phyloP scores from a whole-genome alignment of 495 filamentous ascomycete species.

The Aspergillus sparsus region DNA sequence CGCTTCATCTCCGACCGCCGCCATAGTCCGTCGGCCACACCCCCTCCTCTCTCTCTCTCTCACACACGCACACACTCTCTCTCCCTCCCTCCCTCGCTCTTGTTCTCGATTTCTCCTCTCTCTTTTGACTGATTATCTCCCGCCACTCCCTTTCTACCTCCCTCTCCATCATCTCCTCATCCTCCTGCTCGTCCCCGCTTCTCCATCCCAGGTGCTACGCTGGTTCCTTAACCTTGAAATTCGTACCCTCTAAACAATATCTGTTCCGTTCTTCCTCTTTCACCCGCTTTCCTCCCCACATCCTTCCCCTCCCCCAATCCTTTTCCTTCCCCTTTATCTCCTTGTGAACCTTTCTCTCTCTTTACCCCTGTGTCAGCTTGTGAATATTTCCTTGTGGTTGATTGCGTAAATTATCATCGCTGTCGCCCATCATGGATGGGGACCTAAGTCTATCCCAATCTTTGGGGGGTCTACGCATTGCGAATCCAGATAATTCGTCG shows the following conservation, averaged over 20 bases:
- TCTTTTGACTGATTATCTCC: too few relatives aligned
- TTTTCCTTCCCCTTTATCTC: not conserved
- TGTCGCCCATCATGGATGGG: constrained; percentile 68
- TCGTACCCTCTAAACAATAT: constrained; percentile 7
- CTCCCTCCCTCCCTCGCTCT: constrained; percentile 10
- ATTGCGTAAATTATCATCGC: not conserved
- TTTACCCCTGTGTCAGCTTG: constrained; percentile 9
- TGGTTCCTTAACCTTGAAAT: constrained; percentile 6
- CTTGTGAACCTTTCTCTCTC: not conserved
- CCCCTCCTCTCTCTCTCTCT: constrained; percentile 20
- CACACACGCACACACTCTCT: constrained; percentile 16
- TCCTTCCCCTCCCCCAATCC: constrained; percentile 11
- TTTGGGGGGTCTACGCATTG: constrained; percentile 92
- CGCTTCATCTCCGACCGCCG: constrained; percentile 37
- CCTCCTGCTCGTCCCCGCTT: not conserved
- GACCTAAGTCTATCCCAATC: constrained; percentile 91
- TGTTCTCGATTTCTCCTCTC: not conserved
- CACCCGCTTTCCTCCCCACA: constrained; percentile 20
- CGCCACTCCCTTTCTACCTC: constrained; percentile 1
- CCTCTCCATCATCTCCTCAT: not conserved
- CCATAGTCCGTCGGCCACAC: constrained; percentile 36
- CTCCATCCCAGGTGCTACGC: constrained; percentile 5
- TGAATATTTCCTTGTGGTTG: not conserved
- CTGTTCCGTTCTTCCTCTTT: constrained; percentile 17
- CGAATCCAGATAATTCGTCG: constrained; percentile 88